Conservation (phyloP, 352 stramenopile genomes). For the Phytophthora pistaciae region DNA sequence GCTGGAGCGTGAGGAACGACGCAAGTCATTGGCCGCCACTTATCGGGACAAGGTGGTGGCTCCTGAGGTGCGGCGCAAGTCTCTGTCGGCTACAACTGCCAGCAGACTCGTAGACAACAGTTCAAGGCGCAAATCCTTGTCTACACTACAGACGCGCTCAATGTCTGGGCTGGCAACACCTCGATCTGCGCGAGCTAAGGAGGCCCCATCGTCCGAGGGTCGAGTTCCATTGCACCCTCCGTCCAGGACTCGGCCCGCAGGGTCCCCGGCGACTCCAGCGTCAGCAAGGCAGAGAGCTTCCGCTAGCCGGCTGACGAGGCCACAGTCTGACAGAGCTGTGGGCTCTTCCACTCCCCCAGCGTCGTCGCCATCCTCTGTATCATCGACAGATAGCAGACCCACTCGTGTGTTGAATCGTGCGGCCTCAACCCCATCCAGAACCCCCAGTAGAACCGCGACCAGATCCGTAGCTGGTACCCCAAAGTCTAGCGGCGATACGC, state of each 20-base stretch:
- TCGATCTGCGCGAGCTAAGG: slow-evolving; percentile 30
- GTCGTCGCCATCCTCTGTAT: slow-evolving; percentile 32
- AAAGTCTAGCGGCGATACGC: slow-evolving; percentile 13
- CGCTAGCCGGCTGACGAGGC: slow-evolving; percentile 35
- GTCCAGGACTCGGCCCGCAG: slow-evolving; percentile 26
- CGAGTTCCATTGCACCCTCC: slow-evolving; percentile 34
- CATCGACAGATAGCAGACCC: slow-evolving; percentile 25
- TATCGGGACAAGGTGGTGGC: slow-evolving; percentile 37
- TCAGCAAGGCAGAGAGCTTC: slow-evolving; percentile 27
- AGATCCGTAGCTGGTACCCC: slow-evolving; percentile 14
- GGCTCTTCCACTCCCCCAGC: slow-evolving; percentile 26
- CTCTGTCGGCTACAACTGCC: slow-evolving; percentile 38
- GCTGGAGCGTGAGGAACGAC: slow-evolving; percentile 44
- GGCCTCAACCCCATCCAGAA: slow-evolving; percentile 14
- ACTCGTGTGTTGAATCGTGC: slow-evolving; percentile 38
- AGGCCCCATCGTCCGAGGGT: slow-evolving; percentile 17
- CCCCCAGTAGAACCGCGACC: slow-evolving; percentile 11
- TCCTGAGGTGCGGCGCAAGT: slow-evolving; percentile 53
- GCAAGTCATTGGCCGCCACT: slow-evolving; percentile 47
- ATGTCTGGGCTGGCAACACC: slow-evolving; percentile 32
- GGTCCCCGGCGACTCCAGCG: slow-evolving; percentile 23
- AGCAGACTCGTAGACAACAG: slow-evolving; percentile 33
- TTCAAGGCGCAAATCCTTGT: slow-evolving; percentile 54
- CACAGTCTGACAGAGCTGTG: slow-evolving; percentile 22
- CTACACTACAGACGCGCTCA: slow-evolving; percentile 46